Percentiles rank a stretch among this genome's conserved stretches.
Conservation (phyloP, 1,284 basidiomycete genomes). For the Prillingera fragicola region DNA sequence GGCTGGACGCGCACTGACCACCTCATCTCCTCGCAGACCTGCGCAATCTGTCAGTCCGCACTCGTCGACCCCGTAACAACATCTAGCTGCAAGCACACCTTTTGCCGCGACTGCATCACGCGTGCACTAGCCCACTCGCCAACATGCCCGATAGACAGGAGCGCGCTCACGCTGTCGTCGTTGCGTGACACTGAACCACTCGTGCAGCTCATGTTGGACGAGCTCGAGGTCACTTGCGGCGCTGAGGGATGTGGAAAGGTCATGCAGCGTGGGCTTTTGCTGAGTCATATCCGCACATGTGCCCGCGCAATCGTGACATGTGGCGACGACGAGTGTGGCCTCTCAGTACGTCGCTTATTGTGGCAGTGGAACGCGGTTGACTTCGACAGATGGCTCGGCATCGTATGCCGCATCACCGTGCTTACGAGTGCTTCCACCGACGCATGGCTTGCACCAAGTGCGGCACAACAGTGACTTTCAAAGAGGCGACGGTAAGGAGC, state of each 20-base stretch:
- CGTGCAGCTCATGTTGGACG: slow-evolving; percentile 61
- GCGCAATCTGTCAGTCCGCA: slow-evolving; percentile 78
- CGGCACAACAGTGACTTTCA: slow-evolving; percentile 27
- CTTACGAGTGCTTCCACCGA: slow-evolving; percentile 41
- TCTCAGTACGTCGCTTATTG: slow-evolving; percentile 51
- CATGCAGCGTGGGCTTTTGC: slow-evolving; percentile 65
- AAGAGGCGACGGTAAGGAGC: slow-evolving; percentile 21
- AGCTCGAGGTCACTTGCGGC: slow-evolving; percentile 68
- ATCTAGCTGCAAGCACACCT: slow-evolving; percentile 69
- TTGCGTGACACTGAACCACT: slow-evolving; percentile 23
- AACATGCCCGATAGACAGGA: slow-evolving; percentile 76
- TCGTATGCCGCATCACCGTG: slow-evolving; percentile 34
- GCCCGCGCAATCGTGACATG: slow-evolving; percentile 57
- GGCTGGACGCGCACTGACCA: neutral
- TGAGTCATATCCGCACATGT: slow-evolving; percentile 62
- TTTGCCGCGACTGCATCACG: slow-evolving; percentile 69
- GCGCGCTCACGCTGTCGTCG: slow-evolving; percentile 50
- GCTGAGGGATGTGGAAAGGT: slow-evolving; percentile 54
- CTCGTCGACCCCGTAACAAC: slow-evolving; percentile 67
- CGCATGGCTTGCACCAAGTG: slow-evolving; percentile 37
- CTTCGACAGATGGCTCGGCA: slow-evolving; percentile 35
- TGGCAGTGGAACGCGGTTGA: slow-evolving; percentile 45
- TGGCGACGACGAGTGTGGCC: slow-evolving; percentile 37
- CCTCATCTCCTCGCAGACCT: slow-evolving; percentile 53
- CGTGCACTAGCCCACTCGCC: slow-evolving; percentile 54